phyloP scores from a whole-genome alignment of 805 yeast species.

The Nakazawaea peltata region DNA sequence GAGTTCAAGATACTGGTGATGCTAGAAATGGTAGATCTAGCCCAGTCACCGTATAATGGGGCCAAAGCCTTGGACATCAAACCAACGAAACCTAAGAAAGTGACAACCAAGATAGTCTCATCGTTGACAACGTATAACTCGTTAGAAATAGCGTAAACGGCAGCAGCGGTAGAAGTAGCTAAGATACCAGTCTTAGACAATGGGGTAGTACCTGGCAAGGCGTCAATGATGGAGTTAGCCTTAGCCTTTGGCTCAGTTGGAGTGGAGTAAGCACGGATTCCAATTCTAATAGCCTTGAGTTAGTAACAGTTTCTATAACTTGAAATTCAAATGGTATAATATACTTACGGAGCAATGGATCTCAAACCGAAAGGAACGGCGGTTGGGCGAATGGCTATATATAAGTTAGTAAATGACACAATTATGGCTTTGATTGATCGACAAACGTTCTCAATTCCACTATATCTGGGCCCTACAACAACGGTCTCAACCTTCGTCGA shows the following conservation, averaged over 20 bases:
- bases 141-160: conserved; percentile 88
- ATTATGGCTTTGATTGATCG: no score
- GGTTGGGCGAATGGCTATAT: conserved; percentile 27
- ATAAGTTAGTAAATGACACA: no score
- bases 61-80: conserved; percentile 82
- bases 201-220: conserved; percentile 85
- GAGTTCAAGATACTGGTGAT: conserved; percentile 76
- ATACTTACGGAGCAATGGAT: conserved; percentile 19
- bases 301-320: background rate
- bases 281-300: background rate
- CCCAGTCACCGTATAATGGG: conserved; percentile 93
- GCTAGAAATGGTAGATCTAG: conserved; percentile 75
- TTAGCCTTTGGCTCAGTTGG: conserved; percentile 83
- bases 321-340: background rate
- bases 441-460: no score
- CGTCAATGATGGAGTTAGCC: conserved; percentile 84
- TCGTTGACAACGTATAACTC: conserved; percentile 90
- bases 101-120: conserved; percentile 78
- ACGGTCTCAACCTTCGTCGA: no score
- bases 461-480: no score
- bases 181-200: conserved; percentile 90
- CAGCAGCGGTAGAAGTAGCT: conserved; percentile 93
- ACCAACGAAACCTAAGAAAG: conserved; percentile 71
- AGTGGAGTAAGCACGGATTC: background rate
- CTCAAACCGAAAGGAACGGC: conserved; percentile 15